Conservation (phyloP, 1,284 basidiomycete genomes). For the Tausonia pullulans region DNA sequence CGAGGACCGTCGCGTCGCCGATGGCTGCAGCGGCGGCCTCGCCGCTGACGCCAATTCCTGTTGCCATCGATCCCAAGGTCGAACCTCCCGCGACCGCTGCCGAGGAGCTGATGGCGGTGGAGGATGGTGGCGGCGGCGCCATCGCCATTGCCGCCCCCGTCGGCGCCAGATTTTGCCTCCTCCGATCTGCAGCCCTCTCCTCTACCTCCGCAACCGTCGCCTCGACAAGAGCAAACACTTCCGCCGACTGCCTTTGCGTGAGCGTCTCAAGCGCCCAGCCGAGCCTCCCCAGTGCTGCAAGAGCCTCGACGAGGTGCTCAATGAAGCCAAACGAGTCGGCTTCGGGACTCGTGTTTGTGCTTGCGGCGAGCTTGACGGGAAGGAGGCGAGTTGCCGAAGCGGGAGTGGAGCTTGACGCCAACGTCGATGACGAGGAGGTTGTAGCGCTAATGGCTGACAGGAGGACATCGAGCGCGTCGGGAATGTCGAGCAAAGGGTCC, state of each 20-base stretch:
- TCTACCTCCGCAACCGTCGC: slow-evolving; percentile 80
- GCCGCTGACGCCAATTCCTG: neutral
- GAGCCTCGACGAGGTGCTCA: slow-evolving; percentile 83
- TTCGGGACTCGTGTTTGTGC: slow-evolving; percentile 56
- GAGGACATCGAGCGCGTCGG: slow-evolving; percentile 45
- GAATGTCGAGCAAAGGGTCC: slow-evolving; percentile 60
- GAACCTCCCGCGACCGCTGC: neutral
- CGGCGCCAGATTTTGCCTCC: slow-evolving; percentile 3
- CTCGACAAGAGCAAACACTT: slow-evolving; percentile 80
- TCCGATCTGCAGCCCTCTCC: slow-evolving; percentile 46
- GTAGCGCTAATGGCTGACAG: slow-evolving; percentile 24
- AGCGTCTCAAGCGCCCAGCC: slow-evolving; percentile 75
- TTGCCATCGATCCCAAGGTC: neutral
- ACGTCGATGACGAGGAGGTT: too few relatives aligned
- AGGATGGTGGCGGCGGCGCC: neutral
- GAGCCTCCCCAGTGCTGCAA: slow-evolving; percentile 81
- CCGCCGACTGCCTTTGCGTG: slow-evolving; percentile 68
- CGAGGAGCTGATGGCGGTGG: slow-evolving; percentile 1
- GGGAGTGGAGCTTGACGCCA: too few relatives aligned
- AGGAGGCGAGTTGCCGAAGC: neutral
- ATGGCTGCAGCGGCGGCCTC: neutral
- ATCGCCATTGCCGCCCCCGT: neutral
- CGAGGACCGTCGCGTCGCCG: neutral
- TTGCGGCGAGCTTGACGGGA: slow-evolving; percentile 4
- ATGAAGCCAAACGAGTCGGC: slow-evolving; percentile 88